phyloP scores from a whole-genome alignment of 2,329 filamentous ascomycete species.

The Zymoseptoria tritici region DNA sequence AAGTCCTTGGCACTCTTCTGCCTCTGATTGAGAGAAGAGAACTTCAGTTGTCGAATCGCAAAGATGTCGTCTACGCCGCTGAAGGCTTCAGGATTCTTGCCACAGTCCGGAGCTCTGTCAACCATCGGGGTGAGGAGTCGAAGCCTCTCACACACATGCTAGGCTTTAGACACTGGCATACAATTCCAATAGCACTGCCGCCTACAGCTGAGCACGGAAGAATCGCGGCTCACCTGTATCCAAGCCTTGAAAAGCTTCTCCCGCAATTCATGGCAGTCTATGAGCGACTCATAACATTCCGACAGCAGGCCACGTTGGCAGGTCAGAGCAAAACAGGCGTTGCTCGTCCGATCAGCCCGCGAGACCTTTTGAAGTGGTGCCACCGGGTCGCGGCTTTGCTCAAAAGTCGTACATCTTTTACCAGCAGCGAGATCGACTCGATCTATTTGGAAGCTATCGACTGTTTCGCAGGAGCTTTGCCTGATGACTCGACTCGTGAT shows the following conservation, averaged over 20 bases:
- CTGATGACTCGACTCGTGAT: slow-evolving; percentile 54
- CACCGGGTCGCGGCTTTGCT: slow-evolving; percentile 64
- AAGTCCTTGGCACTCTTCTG: slow-evolving; percentile 86
- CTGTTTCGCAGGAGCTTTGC: slow-evolving; percentile 78
- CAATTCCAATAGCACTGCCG: slow-evolving; percentile 61
- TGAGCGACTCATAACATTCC: slow-evolving; percentile 35
- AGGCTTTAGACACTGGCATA: slow-evolving; percentile 79
- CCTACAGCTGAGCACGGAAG: slow-evolving; percentile 62
- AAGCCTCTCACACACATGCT: slow-evolving; percentile 63
- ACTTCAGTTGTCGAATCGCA: slow-evolving; percentile 79
- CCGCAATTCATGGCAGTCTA: slow-evolving; percentile 52
- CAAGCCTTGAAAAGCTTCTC: slow-evolving; percentile 55
- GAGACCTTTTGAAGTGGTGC: slow-evolving; percentile 90
- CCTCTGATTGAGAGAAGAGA: slow-evolving; percentile 91
- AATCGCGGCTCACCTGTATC: slow-evolving; percentile 64
- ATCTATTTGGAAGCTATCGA: slow-evolving; percentile 93
- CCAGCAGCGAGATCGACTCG: slow-evolving; percentile 64
- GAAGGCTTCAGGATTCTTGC: slow-evolving; percentile 86
- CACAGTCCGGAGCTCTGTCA: slow-evolving; percentile 66
- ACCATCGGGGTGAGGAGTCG: slow-evolving; percentile 62
- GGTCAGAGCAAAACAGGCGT: slow-evolving; percentile 47
- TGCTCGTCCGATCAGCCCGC: slow-evolving; percentile 57
- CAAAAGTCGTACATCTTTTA: slow-evolving; percentile 52
- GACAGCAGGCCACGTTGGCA: slow-evolving; percentile 33
- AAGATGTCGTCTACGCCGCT: slow-evolving; percentile 74